Evolutionary conservation across 768 basidiomycete species (phyloP).

Genomic region (Tylopilus felleus): DNA sequence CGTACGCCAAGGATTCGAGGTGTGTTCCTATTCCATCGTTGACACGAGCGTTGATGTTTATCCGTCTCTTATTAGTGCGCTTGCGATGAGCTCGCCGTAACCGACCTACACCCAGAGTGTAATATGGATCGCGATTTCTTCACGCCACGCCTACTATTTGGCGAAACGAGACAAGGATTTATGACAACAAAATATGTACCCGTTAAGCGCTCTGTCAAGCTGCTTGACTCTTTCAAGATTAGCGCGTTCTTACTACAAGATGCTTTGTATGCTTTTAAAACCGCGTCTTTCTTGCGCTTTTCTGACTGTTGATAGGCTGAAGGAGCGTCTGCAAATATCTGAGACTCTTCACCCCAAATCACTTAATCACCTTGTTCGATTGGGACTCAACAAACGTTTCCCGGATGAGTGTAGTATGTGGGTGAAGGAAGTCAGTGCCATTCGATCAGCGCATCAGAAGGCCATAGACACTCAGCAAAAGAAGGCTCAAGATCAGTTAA

Average conservation of each 20-base stretch:
- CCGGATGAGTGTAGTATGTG: constrained; percentile 24
- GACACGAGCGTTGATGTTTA: neutral
- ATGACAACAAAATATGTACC: constrained; percentile 32
- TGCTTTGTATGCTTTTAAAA: constrained; percentile 18
- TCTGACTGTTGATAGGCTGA: constrained; percentile 17
- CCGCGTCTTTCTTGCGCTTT: neutral
- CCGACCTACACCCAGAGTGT: constrained; percentile 20
- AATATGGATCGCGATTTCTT: constrained; percentile 20
- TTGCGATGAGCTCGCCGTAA: constrained; percentile 18
- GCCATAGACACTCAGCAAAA: constrained; percentile 6
- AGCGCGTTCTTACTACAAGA: constrained; percentile 20
- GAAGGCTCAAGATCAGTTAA: constrained; percentile 12
- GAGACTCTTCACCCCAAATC: constrained; percentile 22
- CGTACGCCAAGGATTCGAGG: constrained; percentile 44
- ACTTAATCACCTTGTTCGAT: constrained; percentile 27
- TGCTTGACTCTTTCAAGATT: constrained; percentile 2
- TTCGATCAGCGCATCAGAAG: neutral
- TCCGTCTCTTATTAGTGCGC: constrained; percentile 4
- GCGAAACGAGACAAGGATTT: constrained; percentile 44
- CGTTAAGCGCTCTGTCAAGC: constrained; percentile 9
- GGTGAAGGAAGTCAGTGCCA: constrained; percentile 13
- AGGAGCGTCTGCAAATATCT: constrained; percentile 26
- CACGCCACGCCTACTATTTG: constrained; percentile 34
- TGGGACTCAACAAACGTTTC: constrained; percentile 33
- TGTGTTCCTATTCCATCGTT: constrained; percentile 12